These are phyloP conservation scores for Yamadazyma takamatsuzukensis DNA, from an alignment of 805 yeast genomes.

Conservation along the genomic window DNA sequence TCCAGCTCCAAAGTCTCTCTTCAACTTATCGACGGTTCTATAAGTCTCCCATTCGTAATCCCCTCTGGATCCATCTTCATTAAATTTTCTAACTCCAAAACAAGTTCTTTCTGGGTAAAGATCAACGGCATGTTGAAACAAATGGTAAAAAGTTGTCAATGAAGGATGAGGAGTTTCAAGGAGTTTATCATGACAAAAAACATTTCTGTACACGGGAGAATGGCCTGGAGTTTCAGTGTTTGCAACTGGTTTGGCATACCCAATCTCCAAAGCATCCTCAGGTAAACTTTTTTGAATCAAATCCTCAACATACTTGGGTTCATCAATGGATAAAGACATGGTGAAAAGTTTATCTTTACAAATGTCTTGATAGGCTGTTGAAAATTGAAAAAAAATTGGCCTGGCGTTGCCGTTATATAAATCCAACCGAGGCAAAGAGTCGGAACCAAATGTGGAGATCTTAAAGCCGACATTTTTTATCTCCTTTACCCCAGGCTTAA, in stretches of 20 bases:
- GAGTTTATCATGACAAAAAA: slow-evolving; percentile 14
- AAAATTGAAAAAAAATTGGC: background rate
- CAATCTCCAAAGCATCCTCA: slow-evolving; percentile 2
- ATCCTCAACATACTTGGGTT: slow-evolving; percentile 8
- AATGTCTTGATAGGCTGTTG: background rate
- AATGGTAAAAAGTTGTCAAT: slow-evolving; percentile 41
- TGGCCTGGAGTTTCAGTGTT: slow-evolving; percentile 20
- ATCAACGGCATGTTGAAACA: slow-evolving; percentile 42
- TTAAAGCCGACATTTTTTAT: too few species aligned
- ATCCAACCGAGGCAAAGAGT: slow-evolving; percentile 1
- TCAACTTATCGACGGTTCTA: slow-evolving; percentile 19
- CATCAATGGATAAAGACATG: slow-evolving; percentile 11
- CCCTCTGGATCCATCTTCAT: slow-evolving; percentile 27
- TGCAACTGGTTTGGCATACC: slow-evolving; percentile 11
- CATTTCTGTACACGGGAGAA: slow-evolving; percentile 29
- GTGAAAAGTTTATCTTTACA: background rate
- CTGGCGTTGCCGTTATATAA: background rate
- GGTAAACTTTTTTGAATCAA: slow-evolving; percentile 1
- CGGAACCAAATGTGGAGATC: too few species aligned
- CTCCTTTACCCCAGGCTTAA: too few species aligned
- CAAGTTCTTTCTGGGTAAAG: slow-evolving; percentile 36
- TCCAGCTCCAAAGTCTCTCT: slow-evolving; percentile 35
- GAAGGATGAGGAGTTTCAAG: slow-evolving; percentile 40
- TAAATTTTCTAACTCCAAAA: slow-evolving; percentile 41
- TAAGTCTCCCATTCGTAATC: slow-evolving; percentile 27